phyloP scores from a whole-genome alignment of 495 filamentous ascomycete genomes.

The Terfezia claveryi region DNA sequence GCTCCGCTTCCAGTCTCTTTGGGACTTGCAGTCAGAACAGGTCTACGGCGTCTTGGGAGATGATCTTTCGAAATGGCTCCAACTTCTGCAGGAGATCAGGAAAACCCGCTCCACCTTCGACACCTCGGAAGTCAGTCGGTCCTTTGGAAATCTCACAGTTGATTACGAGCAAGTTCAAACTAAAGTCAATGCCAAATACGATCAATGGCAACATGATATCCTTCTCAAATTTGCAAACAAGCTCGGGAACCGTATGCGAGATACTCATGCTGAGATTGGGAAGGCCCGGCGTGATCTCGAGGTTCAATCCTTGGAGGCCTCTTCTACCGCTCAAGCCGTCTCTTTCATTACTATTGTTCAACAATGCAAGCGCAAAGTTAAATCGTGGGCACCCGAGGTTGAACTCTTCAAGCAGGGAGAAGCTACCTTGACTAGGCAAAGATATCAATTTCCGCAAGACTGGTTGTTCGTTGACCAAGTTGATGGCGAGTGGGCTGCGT shows the following conservation, averaged over 20 bases:
- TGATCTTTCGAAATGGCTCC: conserved; percentile 75
- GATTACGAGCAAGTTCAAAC: conserved; percentile 97
- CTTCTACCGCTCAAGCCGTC: conserved; percentile 85
- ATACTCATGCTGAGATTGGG: conserved; percentile 71
- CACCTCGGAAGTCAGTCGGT: conserved; percentile 71
- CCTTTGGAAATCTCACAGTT: conserved; percentile 80
- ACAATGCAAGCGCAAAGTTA: conserved; percentile 77
- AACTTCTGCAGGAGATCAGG: conserved; percentile 82
- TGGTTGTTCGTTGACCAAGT: conserved; percentile 92
- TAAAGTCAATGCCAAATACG: conserved; percentile 94
- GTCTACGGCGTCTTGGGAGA: conserved; percentile 84
- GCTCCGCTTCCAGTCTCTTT: conserved; percentile 95
- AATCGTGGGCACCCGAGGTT: conserved; percentile 82
- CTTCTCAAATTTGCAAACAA: conserved; percentile 72
- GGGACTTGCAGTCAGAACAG: conserved; percentile 89
- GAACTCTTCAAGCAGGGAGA: conserved; percentile 89
- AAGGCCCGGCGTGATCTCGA: conserved; percentile 74
- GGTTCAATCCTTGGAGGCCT: conserved; percentile 69
- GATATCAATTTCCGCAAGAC: conserved; percentile 77
- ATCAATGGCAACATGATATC: conserved; percentile 98
- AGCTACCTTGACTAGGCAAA: conserved; percentile 65
- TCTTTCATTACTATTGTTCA: conserved; percentile 97
- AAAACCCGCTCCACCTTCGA: conserved; percentile 88
- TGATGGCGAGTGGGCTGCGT: conserved; percentile 72
- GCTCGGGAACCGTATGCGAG: conserved; percentile 72